Evolutionary conservation across 176 grass and related monocot species (phyloP).

Genomic region (Oropetium thomaeum): DNA sequence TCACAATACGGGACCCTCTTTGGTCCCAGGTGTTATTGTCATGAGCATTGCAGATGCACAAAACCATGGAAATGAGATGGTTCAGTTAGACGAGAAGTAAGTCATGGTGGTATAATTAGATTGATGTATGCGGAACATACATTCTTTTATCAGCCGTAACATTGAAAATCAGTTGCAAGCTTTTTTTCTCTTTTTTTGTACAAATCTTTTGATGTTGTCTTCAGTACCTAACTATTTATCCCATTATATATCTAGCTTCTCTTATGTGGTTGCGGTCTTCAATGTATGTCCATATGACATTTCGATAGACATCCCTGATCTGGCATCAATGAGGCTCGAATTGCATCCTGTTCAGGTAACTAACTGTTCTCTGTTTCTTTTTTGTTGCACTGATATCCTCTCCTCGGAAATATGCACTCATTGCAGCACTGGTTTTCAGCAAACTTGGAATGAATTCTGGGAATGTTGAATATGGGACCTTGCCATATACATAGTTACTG

Average conservation of each 20-base stretch:
- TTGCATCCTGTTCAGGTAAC: constrained; percentile 84
- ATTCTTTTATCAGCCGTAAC: background rate
- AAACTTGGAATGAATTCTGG: background rate
- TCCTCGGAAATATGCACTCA: background rate
- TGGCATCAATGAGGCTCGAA: constrained; percentile 52
- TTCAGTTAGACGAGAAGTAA: constrained; percentile 68
- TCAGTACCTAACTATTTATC: background rate
- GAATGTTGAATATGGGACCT: background rate
- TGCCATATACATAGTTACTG: background rate
- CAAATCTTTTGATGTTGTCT: background rate
- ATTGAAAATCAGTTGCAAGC: background rate
- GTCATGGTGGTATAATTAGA: background rate
- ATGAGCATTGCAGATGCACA: constrained; percentile 88
- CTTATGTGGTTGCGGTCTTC: constrained; percentile 56
- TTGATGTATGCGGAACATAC: background rate
- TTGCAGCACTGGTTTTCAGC: background rate
- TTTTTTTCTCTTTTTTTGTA: too few species aligned
- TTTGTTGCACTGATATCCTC: background rate
- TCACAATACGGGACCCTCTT: constrained; percentile 75
- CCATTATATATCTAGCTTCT: constrained; percentile 63
- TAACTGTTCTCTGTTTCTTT: background rate
- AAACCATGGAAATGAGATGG: constrained; percentile 38
- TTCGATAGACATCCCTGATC: constrained; percentile 49
- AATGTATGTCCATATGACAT: constrained; percentile 64
- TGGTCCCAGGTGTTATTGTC: constrained; percentile 63